Conservation (phyloP, 2,329 filamentous ascomycete genomes). For the Scytalidium lignicola region DNA sequence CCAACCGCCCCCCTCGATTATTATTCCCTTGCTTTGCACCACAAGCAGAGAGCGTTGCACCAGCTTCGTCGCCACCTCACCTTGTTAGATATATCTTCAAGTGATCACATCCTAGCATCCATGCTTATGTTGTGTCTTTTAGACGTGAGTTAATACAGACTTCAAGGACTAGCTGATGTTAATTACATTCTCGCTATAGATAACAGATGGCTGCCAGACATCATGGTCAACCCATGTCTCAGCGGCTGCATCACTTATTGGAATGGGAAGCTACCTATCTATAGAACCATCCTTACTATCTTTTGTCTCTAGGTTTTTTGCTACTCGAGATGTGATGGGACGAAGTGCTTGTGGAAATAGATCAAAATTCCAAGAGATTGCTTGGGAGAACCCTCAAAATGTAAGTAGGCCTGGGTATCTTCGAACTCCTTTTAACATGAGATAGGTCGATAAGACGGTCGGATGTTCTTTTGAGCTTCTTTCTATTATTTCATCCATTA, state of each 20-base stretch:
- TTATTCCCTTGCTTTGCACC: slow-evolving; percentile 8
- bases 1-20: slow-evolving; percentile 3
- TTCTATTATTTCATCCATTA: slow-evolving; percentile 10
- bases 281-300: slow-evolving; percentile 7
- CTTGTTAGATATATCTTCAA: slow-evolving; percentile 2
- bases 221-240: slow-evolving; percentile 11
- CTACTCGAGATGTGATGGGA: slow-evolving; percentile 12
- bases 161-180: not conserved
- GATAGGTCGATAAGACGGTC: slow-evolving; percentile 1
- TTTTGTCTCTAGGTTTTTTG: slow-evolving; percentile 12
- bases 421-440: not conserved
- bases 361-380: slow-evolving; percentile 10
- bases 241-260: slow-evolving; percentile 8
- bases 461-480: slow-evolving; percentile 10
- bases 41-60: slow-evolving; percentile 8
- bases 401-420: not conserved
- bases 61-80: slow-evolving; percentile 6
- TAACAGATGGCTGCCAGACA: slow-evolving; percentile 10
- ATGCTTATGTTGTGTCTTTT: slow-evolving; percentile 11
- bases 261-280: not conserved
- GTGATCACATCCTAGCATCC: slow-evolving; percentile 9
- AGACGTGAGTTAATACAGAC: slow-evolving; percentile 3
- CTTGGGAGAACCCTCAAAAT: slow-evolving; percentile 8
- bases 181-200: slow-evolving; percentile 2
- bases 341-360: slow-evolving; percentile 11